These are phyloP conservation scores for Epicoccum sorghinum DNA, from an alignment of 2,329 filamentous ascomycete genomes.

Conservation along the genomic window DNA sequence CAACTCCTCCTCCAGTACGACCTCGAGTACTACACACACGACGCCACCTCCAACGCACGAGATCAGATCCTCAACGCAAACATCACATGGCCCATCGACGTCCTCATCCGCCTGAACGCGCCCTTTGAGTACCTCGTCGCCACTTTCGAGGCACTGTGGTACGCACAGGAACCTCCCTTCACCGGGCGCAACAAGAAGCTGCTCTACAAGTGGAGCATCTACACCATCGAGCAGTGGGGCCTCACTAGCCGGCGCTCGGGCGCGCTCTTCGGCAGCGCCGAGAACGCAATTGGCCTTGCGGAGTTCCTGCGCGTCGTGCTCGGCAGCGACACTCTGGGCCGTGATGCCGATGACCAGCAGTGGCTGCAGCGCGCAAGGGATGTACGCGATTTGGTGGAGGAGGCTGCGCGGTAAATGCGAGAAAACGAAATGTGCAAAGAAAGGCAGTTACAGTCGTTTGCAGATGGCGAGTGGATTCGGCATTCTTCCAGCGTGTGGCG, in stretches of 20 bases:
- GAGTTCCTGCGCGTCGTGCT: slow-evolving; percentile 51
- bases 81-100: slow-evolving; percentile 66
- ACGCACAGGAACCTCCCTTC: slow-evolving; percentile 70
- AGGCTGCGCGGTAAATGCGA: slow-evolving; percentile 30
- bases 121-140: slow-evolving; percentile 66
- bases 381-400: slow-evolving; percentile 35
- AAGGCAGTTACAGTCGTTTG: neutral
- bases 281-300: slow-evolving; percentile 56
- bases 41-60: slow-evolving; percentile 20
- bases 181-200: slow-evolving; percentile 60
- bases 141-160: slow-evolving; percentile 70
- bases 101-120: slow-evolving; percentile 68
- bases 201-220: slow-evolving; percentile 67
- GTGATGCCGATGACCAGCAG: slow-evolving; percentile 43
- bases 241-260: slow-evolving; percentile 60
- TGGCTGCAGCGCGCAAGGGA: slow-evolving; percentile 41
- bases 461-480: neutral
- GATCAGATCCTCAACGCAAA: slow-evolving; percentile 29
- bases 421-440: too few species aligned
- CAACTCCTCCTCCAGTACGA: slow-evolving; percentile 46
- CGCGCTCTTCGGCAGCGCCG: slow-evolving; percentile 64
- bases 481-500: slow-evolving; percentile 38
- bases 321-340: slow-evolving; percentile 49
- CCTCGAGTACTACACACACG: slow-evolving; percentile 59
- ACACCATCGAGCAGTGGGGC: slow-evolving; percentile 67